phyloP scores from a whole-genome alignment of 148 eudicot genomes.

The Rhododendron ovatum region DNA sequence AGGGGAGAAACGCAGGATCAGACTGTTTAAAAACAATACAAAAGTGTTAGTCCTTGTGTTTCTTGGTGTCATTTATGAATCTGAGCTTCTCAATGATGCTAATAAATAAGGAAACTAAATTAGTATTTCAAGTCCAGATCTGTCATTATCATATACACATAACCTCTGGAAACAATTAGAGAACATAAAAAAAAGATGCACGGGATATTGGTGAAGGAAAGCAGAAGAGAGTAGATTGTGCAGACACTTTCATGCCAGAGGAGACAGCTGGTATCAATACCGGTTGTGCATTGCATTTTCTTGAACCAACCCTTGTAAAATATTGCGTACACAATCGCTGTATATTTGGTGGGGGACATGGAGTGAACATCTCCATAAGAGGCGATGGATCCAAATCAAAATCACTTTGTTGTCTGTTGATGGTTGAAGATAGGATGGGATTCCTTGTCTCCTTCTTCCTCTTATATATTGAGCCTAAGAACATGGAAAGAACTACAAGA shows the following conservation, averaged over 20 bases:
- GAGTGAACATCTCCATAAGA: not conserved
- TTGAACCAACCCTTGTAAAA: not conserved
- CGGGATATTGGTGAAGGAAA: not conserved
- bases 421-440: no score
- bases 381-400: not conserved
- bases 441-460: slow-evolving; percentile 2
- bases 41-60: not conserved
- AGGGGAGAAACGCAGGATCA: not conserved
- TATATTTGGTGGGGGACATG: not conserved
- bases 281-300: not conserved
- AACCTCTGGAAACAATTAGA: no score
- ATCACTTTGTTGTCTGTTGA: not conserved
- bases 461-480: not conserved
- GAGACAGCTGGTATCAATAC: not conserved
- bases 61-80: no score
- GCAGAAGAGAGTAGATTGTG: not conserved
- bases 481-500: not conserved
- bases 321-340: not conserved
- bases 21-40: not conserved
- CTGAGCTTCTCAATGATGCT: not conserved
- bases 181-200: no score
- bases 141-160: not conserved
- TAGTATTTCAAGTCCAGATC: not conserved
- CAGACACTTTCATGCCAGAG: not conserved
- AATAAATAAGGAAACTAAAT: not conserved